Evolutionary conservation across 2,329 filamentous ascomycete species (phyloP).

Genomic region (Orbilia blumenaviensis): DNA sequence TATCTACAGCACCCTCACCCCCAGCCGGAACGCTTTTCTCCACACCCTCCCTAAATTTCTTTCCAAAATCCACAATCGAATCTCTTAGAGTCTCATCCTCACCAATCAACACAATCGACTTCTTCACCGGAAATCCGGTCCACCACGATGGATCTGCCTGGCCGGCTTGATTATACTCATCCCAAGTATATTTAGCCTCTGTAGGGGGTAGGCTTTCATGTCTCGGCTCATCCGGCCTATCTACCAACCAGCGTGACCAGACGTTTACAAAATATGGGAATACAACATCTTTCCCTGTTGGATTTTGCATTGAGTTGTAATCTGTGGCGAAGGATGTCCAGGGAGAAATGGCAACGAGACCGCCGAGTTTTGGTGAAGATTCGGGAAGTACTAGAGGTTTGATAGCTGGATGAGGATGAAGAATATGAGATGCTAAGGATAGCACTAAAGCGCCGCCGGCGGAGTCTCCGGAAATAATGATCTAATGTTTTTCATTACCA

Average conservation of each 20-base stretch:
- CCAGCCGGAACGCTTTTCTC: conserved; percentile 33
- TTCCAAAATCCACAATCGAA: conserved; percentile 66
- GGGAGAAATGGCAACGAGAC: conserved; percentile 67
- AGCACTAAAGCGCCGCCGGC: conserved; percentile 66
- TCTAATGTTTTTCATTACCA: conserved; percentile 79
- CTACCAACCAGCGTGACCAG: conserved; percentile 66
- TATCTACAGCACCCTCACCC: conserved; percentile 3
- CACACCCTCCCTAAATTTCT: conserved; percentile 62
- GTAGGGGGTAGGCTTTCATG: conserved; percentile 23
- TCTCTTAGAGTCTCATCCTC: conserved; percentile 69
- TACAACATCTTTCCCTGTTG: conserved; percentile 67
- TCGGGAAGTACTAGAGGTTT: conserved; percentile 59
- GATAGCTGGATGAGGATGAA: conserved; percentile 69
- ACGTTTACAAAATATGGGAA: conserved; percentile 60
- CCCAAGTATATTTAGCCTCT: conserved; percentile 57
- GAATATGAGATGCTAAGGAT: conserved; percentile 64
- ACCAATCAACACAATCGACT: conserved; percentile 67
- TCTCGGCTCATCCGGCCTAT: conserved; percentile 56
- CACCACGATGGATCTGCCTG: conserved; percentile 67
- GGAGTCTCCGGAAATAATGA: conserved; percentile 67
- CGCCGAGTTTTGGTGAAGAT: conserved; percentile 63
- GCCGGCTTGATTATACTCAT: conserved; percentile 68
- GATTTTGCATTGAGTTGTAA: conserved; percentile 62
- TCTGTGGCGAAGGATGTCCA: conserved; percentile 68
- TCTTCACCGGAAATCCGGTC: conserved; percentile 63